Base-by-base conservation (phyloP, 1,284 basidiomycete genomes). In the Phellopilus nigrolimitatus region DNA sequence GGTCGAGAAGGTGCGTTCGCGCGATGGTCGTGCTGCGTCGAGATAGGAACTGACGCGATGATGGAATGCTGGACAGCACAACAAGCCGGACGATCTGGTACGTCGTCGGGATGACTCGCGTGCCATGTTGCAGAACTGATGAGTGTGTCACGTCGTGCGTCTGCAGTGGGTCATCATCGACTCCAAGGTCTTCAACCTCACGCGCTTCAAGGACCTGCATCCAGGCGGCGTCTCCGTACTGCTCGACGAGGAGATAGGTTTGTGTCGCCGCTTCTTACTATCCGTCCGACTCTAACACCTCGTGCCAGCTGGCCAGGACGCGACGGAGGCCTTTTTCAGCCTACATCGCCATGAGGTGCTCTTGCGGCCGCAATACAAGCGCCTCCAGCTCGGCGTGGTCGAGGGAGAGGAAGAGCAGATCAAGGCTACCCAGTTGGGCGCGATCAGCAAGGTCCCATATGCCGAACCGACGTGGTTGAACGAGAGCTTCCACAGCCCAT, bases 121-220 rank as follows among this genome's bases (percentile, higher is more conserved):
- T 69, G 66, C 34, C 43, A 65, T 5, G 49, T 53, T 10, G 40
- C 58, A 15, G 43, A 53, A 31, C 47, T 43, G 38, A 50, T n/a
- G 15, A 13, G 6, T n/a, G 12, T 17, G 17, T 44, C 31, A 13
- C 22, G 42, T 44, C 17, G 39, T 33, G 22, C 9, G 19, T 9
- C 36, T n/a, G 1, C 58, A 87, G 84, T 94, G 90, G 88, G 70
- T 92, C 58, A 78, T 91, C 56, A 76, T 95, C 59, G 91, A 94
- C 66, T 76, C 83, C 17, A 85, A 82, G 61, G 88, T 94, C 25
- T 93, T 86, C 66, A 84, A 91, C 65, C 70, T 93, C 24, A 80
- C 82, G 51, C 83, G 81, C 59, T 95, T 95, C 66, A 78, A 75
- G 49, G 75, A 72, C 47, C 72, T 94, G 58, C 92, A 95, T 64